Evolutionary conservation across 208 protist species (phyloP), one percentile per base, ranked within the genome.

Genomic region (Trypanosoma melophagium): DNA sequence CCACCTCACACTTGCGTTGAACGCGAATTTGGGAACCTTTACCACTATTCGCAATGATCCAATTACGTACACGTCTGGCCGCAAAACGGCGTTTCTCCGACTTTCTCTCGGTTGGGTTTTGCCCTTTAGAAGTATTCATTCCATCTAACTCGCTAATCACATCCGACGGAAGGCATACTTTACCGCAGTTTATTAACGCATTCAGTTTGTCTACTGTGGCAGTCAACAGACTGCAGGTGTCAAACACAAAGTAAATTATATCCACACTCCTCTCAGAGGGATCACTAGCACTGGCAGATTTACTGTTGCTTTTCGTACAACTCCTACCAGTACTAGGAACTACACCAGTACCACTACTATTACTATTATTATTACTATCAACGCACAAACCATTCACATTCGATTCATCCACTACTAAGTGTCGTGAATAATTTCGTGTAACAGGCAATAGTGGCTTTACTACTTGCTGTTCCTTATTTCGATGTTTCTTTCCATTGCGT

Each of bases 71-170:
- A 17, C 69, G 60, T n/a, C 70, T 70, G 19, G 75, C 72, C 7
- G 13, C 8, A 50, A 66, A 66, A 2, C 55, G 68, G 1, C 59
- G 57, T 19, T 69, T 68, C 1, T 53, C 17, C 71, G 71, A 80
- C 51, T 83, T 24, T 19, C 69, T 66, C n/a, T 74, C 68, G 49
- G 21, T 44, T 31, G 10, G 53, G 57, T 50, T 75, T 38, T 31
- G 69, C 13, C 31, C 40, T 25, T 24, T 28, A n/a, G 41, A 56
- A 51, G 86, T 86, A 66, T 87, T 86, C 51, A 91, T 71, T 19
- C 50, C 55, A 69, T 95, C 90, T 17, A 95, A 66, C 64, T 95
- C 90, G 17, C 89, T 75, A 13, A 95, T 60, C 16, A 87, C 87
- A 5, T 72, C 83, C 72, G 79, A 90, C 3, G 90, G 90, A 25